Evolutionary conservation across 2,329 filamentous ascomycete species (phyloP).

Genomic region (Albophoma yamanashiensis): DNA sequence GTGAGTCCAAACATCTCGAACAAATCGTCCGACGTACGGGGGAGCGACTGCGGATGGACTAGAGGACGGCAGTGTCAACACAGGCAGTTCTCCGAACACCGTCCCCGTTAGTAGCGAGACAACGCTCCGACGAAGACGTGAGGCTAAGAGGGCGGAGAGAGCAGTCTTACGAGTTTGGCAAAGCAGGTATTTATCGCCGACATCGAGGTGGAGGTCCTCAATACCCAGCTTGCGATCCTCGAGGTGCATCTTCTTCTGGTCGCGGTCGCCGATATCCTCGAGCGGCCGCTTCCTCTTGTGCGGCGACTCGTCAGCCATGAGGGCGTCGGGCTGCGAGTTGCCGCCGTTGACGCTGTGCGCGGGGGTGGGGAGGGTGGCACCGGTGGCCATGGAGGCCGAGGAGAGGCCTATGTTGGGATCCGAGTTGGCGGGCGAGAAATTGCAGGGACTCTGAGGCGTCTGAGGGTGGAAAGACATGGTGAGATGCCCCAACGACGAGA

Average conservation of each 20-base stretch:
- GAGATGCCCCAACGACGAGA: constrained; percentile 9
- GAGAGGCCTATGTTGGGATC: constrained; percentile 40
- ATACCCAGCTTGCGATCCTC: constrained; percentile 52
- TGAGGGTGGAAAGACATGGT: constrained; percentile 58
- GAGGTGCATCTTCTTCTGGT: constrained; percentile 51
- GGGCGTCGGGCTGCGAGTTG: constrained; percentile 31
- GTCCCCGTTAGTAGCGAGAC: constrained; percentile 1
- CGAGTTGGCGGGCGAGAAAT: constrained; percentile 41
- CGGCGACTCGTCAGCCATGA: constrained; percentile 40
- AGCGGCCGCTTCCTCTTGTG: constrained; percentile 52
- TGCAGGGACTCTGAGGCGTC: constrained; percentile 57
- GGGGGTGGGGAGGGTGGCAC: constrained; percentile 47
- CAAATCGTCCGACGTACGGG: constrained; percentile 43
- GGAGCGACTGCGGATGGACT: constrained; percentile 38
- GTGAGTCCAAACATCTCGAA: constrained; percentile 48
- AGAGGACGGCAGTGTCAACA: constrained; percentile 35
- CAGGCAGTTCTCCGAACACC: constrained; percentile 19
- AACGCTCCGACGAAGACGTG: constrained; percentile 2
- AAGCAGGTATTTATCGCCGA: constrained; percentile 57
- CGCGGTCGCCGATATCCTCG: constrained; percentile 44
- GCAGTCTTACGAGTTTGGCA: constrained; percentile 57
- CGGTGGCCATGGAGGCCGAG: constrained; percentile 33
- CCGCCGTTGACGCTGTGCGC: constrained; percentile 52
- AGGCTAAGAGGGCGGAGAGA: constrained; percentile 25
- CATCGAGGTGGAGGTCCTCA: constrained; percentile 54